Evolutionary conservation across 192 early-diverging fungal genomes (phyloP).

Genomic region (Coemansia sp.): DNA sequence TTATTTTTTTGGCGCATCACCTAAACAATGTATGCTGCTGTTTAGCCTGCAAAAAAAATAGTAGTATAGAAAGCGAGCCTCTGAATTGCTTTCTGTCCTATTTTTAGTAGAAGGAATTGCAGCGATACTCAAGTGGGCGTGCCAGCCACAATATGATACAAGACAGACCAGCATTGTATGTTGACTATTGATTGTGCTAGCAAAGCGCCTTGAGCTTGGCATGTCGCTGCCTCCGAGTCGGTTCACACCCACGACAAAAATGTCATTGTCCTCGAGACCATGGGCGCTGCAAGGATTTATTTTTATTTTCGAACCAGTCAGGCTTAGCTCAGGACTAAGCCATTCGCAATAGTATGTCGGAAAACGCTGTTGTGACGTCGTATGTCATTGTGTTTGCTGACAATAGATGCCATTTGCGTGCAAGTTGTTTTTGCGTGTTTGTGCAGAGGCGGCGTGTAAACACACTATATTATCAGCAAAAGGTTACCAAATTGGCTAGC

Average conservation of each 20-base stretch:
- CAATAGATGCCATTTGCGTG: background rate
- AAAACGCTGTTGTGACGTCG: background rate
- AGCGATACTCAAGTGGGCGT: too few species aligned
- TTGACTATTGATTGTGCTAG: background rate
- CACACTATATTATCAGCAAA: too few species aligned
- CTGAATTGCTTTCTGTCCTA: background rate
- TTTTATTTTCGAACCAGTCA: background rate
- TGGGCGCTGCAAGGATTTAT: background rate
- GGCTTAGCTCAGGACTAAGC: background rate
- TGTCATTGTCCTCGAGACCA: background rate
- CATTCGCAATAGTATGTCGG: background rate
- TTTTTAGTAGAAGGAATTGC: background rate
- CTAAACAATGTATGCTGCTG: background rate
- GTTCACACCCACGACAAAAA: too few species aligned
- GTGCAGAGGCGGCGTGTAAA: too few species aligned
- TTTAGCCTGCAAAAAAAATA: background rate
- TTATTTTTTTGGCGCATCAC: background rate
- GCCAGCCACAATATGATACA: background rate
- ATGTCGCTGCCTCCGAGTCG: background rate
- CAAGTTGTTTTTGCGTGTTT: background rate
- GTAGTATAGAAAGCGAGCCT: background rate
- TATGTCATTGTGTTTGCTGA: background rate
- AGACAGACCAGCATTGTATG: background rate
- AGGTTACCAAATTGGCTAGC: too few species aligned
- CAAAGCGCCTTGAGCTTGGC: background rate